phyloP scores from a whole-genome alignment of 2,329 filamentous ascomycete species.

The Aureobasidium vineae region DNA sequence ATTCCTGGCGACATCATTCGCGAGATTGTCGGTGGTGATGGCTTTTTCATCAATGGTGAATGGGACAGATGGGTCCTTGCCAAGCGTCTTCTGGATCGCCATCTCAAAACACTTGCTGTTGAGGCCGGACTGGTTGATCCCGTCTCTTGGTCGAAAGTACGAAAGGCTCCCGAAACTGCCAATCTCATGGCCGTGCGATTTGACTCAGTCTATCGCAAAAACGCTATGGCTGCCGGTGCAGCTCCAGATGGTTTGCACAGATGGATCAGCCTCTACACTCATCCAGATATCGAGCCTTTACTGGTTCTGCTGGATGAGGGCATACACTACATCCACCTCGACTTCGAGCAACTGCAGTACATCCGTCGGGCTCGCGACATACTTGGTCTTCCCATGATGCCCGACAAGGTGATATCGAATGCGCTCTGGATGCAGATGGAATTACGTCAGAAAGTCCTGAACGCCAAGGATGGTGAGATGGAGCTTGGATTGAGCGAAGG shows the following conservation, averaged over 20 bases:
- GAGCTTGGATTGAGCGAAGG: constrained; percentile 53
- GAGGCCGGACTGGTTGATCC: constrained; percentile 50
- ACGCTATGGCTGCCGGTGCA: constrained; percentile 40
- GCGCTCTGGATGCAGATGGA: constrained; percentile 60
- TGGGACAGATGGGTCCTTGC: constrained; percentile 59
- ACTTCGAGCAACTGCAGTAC: constrained; percentile 58
- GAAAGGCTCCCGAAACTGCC: constrained; percentile 50
- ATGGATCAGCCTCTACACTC: constrained; percentile 54
- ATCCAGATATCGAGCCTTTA: constrained; percentile 55
- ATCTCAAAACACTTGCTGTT: constrained; percentile 49
- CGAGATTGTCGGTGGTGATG: constrained; percentile 59
- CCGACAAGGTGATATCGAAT: constrained; percentile 55
- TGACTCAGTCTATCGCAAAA: constrained; percentile 53
- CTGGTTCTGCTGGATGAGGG: constrained; percentile 58
- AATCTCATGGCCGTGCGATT: constrained; percentile 54
- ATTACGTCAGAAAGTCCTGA: constrained; percentile 55
- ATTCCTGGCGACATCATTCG: constrained; percentile 58
- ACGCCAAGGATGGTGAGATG: constrained; percentile 51
- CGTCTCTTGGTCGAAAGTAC: constrained; percentile 44
- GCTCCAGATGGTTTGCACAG: constrained; percentile 47
- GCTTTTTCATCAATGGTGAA: constrained; percentile 58
- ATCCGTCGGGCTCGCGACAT: constrained; percentile 53
- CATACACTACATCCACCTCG: constrained; percentile 59
- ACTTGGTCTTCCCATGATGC: constrained; percentile 55
- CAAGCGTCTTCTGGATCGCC: constrained; percentile 54